Percentiles rank a stretch among this genome's conserved stretches.
Conservation (phyloP, 2,329 filamentous ascomycete species). For the Lasiodiplodia citricola region DNA sequence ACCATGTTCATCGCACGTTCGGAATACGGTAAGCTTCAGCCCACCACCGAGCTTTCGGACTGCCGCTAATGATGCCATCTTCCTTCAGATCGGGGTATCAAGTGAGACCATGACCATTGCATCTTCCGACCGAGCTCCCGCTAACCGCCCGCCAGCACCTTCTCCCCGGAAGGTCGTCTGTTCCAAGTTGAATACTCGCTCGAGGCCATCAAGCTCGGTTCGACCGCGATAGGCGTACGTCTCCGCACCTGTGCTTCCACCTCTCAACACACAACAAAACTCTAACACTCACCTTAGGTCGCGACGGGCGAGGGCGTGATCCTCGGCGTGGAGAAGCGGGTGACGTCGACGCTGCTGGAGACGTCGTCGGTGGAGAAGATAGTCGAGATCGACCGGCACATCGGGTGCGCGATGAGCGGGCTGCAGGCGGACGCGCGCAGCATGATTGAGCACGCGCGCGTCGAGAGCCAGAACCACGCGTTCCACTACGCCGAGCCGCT, state of each 20-base stretch:
- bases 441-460: conserved; percentile 97
- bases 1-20: conserved; percentile 94
- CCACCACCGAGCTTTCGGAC: conserved; percentile 32
- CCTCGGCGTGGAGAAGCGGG: conserved; percentile 97
- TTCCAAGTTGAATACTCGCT: conserved; percentile 99
- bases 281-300: conserved; percentile 56
- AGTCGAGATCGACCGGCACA: conserved; percentile 98
- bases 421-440: conserved; percentile 96
- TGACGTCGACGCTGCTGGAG: conserved; percentile 95
- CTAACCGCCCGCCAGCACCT: conserved; percentile 71
- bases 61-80: conserved; percentile 33
- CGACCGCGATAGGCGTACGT: conserved; percentile 89
- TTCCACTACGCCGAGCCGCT: conserved; percentile 98
- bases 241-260: neutral
- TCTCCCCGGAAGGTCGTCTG: conserved; percentile 98
- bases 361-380: conserved; percentile 99
- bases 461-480: conserved; percentile 94
- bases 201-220: conserved; percentile 99
- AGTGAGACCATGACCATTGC: conserved; percentile 63
- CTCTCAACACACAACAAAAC: neutral
- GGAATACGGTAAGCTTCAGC: conserved; percentile 85
- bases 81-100: conserved; percentile 88
- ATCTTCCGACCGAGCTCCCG: conserved; percentile 27
- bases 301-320: conserved; percentile 94
- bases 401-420: conserved; percentile 98